Evolutionary conservation across 345 rosid genomes (phyloP), one percentile per base, ranked within the genome.

Genomic region (Syzygium aromaticum): DNA sequence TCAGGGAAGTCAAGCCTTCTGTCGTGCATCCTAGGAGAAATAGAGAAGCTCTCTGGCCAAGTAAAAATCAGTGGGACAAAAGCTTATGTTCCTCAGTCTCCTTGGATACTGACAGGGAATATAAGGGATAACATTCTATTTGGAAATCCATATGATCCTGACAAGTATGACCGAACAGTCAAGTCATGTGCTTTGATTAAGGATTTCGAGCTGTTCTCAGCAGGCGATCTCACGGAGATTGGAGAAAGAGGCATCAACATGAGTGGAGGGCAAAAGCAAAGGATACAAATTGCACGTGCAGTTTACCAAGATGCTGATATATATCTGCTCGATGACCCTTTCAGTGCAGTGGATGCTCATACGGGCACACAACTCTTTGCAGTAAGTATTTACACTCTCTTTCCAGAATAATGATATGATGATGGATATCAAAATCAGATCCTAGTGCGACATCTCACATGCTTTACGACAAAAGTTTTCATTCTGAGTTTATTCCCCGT

Each of bases 191-290:
- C 98, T 43, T 85, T 97, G 89, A 40, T 87, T 14, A 97, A 95
- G 90, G 99, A 97, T 90, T 95, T 97, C 78, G 96, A 94, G 92
- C 92, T 93, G 43, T 96, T 97, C 92, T 92, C 95, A 28, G 91
- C 91, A 30, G 96, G 98, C 49, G 98, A 97, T 93, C 77, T 94
- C 54, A 97, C 98, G 14, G 98, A 95, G 93, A 97, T 97, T 87
- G 99, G 99, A 61, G 99, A 97, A 89, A 92, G 99, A 91, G 99
- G 99, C 51, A 96, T 97, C 57, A 97, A 97, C 89, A 94, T 97
- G 99, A 97, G 99, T 87, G 99, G 99, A 40, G 99, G 99, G 88
- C 98, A 97, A 90, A 97, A 97, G 89, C 99, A 97, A 89, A 92
- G 99, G 91, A 95, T 96, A 89, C 99, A 97, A 85, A 94, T 97